Evolutionary conservation across 148 eudicot genomes (phyloP), one percentile per base, ranked within the genome.

Genomic region (Rhododendron ferrugineum): DNA sequence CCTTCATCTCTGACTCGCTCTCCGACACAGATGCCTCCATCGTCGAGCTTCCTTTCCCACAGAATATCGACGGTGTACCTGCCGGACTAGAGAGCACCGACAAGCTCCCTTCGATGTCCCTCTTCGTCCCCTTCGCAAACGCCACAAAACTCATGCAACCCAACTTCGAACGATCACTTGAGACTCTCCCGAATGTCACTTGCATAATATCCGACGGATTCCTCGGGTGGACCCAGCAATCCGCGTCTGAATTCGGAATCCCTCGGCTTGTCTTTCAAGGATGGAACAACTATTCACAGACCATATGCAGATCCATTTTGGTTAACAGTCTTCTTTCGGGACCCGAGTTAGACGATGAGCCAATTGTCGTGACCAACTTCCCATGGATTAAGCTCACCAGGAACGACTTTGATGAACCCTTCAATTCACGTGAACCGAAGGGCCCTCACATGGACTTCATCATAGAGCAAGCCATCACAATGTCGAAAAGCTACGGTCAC

Each of bases 11-110:
- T 0, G 26, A 87, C 13, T 89, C 86, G 1, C 93, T 93, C 11
- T 66, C 91, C 1, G 44, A 84, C 32, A 83, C 88, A 0, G 72
- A 50, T 30, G 58, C 81, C 49, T 73, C 89, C 82, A 83, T 93
- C 20, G 28, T 90, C 47, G 80, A 85, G 54, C 93, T 95, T 22
- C 94, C 93, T 3, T 95, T 94, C 73, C 90, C 94, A 0, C 32
- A 80, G 11, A 47, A 84, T 42, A 60, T 86, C 28, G 76, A 72
- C 0, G 91, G 81, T 6, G 40, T 92, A 11, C 91, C 92, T 0
- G 11, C 30, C 3, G 92, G 93, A 2, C 58, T 90, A 1, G 96
- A 95, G 81, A 92, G 93, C 91, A 95, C 98, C 14, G 96, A 95
- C 73, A 88, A 83, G 52, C 93, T 95, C 64, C 96, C 95, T 64